phyloP scores from a whole-genome alignment of 441 rosid species.

The Pelargonium fulgidum region DNA sequence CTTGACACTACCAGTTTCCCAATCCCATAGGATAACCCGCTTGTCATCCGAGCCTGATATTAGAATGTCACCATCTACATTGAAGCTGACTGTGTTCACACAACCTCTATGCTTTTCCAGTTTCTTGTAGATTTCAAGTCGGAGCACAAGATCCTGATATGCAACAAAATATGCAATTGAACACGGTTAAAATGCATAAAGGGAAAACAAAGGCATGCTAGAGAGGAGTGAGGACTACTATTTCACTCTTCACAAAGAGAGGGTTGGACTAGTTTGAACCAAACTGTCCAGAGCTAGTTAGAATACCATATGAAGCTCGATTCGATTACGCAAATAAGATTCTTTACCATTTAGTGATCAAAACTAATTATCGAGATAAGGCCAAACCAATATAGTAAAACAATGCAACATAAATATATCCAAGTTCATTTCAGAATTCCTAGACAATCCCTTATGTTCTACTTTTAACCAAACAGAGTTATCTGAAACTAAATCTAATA shows the following conservation, averaged over 20 bases:
- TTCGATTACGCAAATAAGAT: too few species aligned
- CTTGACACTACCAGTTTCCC: constrained; percentile 61
- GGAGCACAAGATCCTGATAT: constrained; percentile 65
- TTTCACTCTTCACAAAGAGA: background rate
- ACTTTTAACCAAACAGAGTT: background rate
- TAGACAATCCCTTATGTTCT: background rate
- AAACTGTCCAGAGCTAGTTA: too few species aligned
- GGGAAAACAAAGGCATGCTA: too few species aligned
- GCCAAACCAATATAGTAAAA: background rate
- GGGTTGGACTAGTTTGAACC: too few species aligned
- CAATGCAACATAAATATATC: background rate
- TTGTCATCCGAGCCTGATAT: constrained; percentile 86
- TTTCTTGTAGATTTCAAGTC: constrained; percentile 55
- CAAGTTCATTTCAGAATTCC: background rate
- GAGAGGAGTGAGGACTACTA: background rate
- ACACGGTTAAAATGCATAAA: background rate
- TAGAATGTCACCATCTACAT: constrained; percentile 45
- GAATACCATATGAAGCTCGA: too few species aligned
- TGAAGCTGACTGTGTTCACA: constrained; percentile 78
- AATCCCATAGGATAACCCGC: constrained; percentile 67
- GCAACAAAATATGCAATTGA: constrained; percentile 7
- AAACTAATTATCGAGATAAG: background rate
- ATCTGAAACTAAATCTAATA: background rate
- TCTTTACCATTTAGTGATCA: background rate
- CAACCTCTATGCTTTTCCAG: constrained; percentile 77